Percentiles rank a stretch among this genome's conserved stretches.
Conservation (phyloP, 345 rosid genomes). For the Lepidium sativum region DNA sequence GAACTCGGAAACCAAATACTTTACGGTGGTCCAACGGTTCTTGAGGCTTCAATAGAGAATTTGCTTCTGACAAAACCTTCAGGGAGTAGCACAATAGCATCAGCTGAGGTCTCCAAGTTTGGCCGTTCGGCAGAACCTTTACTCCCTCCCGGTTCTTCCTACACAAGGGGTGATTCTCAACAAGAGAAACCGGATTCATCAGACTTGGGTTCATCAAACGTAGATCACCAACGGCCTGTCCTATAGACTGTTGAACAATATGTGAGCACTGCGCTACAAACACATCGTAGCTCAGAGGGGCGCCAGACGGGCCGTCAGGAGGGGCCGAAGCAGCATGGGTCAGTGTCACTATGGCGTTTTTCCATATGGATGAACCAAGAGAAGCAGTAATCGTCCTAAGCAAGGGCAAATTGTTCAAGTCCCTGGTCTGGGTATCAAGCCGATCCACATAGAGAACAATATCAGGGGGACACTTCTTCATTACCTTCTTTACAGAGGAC, state of each 20-base stretch:
- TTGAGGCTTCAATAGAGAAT: slow-evolving; percentile 62
- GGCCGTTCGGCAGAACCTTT: slow-evolving; percentile 90
- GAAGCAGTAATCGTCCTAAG: slow-evolving; percentile 53
- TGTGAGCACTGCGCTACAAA: slow-evolving; percentile 91
- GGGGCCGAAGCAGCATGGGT: slow-evolving; percentile 98
- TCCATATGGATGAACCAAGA: slow-evolving; percentile 84
- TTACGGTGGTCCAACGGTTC: slow-evolving; percentile 72
- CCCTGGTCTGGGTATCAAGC: slow-evolving; percentile 73
- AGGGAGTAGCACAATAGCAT: slow-evolving; percentile 69
- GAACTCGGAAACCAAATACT: slow-evolving; percentile 80
- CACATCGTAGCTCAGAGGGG: slow-evolving; percentile 78
- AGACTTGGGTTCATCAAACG: slow-evolving; percentile 84
- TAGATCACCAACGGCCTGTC: slow-evolving; percentile 85
- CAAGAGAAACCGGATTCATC: slow-evolving; percentile 89
- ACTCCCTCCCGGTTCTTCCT: slow-evolving; percentile 79
- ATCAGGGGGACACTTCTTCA: slow-evolving; percentile 71
- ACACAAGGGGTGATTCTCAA: slow-evolving; percentile 85
- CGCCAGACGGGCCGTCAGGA: slow-evolving; percentile 94
- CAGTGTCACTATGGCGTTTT: slow-evolving; percentile 73
- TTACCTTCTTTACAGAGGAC: slow-evolving; percentile 54
- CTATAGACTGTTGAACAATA: slow-evolving; percentile 87
- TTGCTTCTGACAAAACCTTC: slow-evolving; percentile 82
- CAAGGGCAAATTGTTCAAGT: slow-evolving; percentile 77
- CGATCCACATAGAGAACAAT: slow-evolving; percentile 85
- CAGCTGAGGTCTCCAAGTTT: slow-evolving; percentile 82